Evolutionary conservation across 768 basidiomycete species (phyloP), one percentile per base, ranked within the genome.

Genomic region (Lactarius pseudohatsudake): DNA sequence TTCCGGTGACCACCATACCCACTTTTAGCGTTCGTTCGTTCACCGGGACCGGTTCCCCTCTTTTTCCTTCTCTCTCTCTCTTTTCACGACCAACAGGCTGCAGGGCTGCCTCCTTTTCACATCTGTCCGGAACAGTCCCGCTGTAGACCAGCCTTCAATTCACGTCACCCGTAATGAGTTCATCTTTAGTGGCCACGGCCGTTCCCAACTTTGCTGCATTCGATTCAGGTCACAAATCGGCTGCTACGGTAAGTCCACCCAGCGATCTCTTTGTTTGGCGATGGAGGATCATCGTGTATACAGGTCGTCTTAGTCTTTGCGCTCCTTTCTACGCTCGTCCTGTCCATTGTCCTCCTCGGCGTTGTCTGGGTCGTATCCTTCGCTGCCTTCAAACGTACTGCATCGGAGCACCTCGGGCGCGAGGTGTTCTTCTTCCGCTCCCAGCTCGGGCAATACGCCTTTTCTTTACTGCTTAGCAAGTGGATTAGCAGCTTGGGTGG

Each of bases 371-470:
- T 67, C 1, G 40, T 45, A 6, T 26, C 22, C 76, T 78, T 74
- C 76, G 72, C 76, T 75, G 70, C 77, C 75, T 75, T 72, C 47
- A 62, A 71, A 73, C 64, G 71, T 28, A 61, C 72, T 63, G 41
- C 68, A 73, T 38, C 69, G 65, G 20, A 58, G 71, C 47, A 60
- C 11, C 34, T 47, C 26, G 64, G 71, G 4, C 73, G 75, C 38
- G 85, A 86, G 74, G 83, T 81, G 50, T 77, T 85, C 66, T 90
- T 91, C 75, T 89, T 91, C 75, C 81, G 82, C 64, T 89, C 88
- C 8, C 88, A 89, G 68, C 81, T 90, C 16, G 90, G 90, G 1
- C 81, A 83, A 59, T 90, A 90, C 73, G 82, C 84, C n/a, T 80
- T 79, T 45, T 89, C 85, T 71, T 78, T 92, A 64, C 78, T 90